Evolutionary conservation across 495 filamentous ascomycete genomes (phyloP), one percentile per base, ranked within the genome.

Genomic region (Cladorrhinum samala): DNA sequence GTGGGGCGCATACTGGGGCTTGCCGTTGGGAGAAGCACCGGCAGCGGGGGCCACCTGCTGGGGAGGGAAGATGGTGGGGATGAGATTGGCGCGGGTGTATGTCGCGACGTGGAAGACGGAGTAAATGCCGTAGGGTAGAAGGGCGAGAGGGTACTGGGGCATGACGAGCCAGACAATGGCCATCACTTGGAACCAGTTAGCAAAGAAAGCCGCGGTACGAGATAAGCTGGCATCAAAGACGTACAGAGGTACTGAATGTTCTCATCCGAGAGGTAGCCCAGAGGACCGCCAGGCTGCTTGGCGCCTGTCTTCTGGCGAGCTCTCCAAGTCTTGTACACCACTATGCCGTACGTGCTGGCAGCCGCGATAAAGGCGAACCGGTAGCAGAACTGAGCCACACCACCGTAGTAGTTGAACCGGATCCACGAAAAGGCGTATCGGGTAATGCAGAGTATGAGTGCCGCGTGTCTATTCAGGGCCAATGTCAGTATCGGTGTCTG

Each of bases 21-120:
- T 84, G 47, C 82, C 79, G 47, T 71, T 66, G n/a, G 86, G 82
- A 46, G 83, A 79, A 27, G 80, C 69, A 30, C 73, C 77, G 9
- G 73, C 63, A 4, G 68, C 44, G 13, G 78, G 67, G 20, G 72
- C 57, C 39, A 68, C 23, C 51, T 55, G 58, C 52, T 71, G 65
- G 39, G 70, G 70, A n/a, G 80, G 73, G 21, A 71, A 60, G 49
- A 88, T 48, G 49, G 82, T 83, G 39, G 86, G 84, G 56, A 89
- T 82, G 44, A 89, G 66, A 69, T 83, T 89, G 53, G 77, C 74
- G 58, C 85, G 84, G 50, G 83, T 78, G 67, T 89, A 88, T 23
- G 93, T 96, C 23, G 89, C 84, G 54, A 97, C 89, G 73, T 98
- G 93, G 84, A 98, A 98, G 71, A 96, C 74, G 57, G 91, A 96